phyloP scores from a whole-genome alignment of 1,284 basidiomycete genomes.

The Cryptococcus wingfieldii region DNA sequence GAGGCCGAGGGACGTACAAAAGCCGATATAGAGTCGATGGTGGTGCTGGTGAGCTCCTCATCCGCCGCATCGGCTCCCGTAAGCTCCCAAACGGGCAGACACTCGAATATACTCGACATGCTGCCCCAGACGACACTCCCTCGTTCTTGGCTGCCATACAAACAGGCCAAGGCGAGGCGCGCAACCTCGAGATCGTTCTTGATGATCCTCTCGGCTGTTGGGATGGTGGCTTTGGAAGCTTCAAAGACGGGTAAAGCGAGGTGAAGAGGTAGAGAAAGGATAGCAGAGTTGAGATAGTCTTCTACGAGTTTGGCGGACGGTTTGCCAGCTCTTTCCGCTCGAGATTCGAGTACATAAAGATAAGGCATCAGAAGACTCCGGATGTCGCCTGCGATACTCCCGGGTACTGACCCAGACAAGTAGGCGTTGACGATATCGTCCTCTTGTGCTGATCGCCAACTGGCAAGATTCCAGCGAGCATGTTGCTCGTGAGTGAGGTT shows the following conservation, averaged over 20 bases:
- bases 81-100: slow-evolving; percentile 81
- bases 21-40: slow-evolving; percentile 68
- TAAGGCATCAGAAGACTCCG: slow-evolving; percentile 78
- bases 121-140: slow-evolving; percentile 61
- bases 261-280: slow-evolving; percentile 64
- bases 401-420: slow-evolving; percentile 63
- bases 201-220: slow-evolving; percentile 65
- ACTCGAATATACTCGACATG: slow-evolving; percentile 90
- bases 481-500: slow-evolving; percentile 30
- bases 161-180: slow-evolving; percentile 73
- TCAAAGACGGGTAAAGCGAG: slow-evolving; percentile 73
- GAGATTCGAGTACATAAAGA: slow-evolving; percentile 79
- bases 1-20: slow-evolving; percentile 71
- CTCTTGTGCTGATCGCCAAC: slow-evolving; percentile 67
- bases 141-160: slow-evolving; percentile 74
- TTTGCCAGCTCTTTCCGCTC: slow-evolving; percentile 68
- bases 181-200: slow-evolving; percentile 76
- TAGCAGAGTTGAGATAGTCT: slow-evolving; percentile 65
- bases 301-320: slow-evolving; percentile 60
- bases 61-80: slow-evolving; percentile 58
- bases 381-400: slow-evolving; percentile 66
- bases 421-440: slow-evolving; percentile 67
- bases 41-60: slow-evolving; percentile 70
- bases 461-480: slow-evolving; percentile 63
- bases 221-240: slow-evolving; percentile 79